Conservation (phyloP, 768 basidiomycete species). For the Boletellus sp. region DNA sequence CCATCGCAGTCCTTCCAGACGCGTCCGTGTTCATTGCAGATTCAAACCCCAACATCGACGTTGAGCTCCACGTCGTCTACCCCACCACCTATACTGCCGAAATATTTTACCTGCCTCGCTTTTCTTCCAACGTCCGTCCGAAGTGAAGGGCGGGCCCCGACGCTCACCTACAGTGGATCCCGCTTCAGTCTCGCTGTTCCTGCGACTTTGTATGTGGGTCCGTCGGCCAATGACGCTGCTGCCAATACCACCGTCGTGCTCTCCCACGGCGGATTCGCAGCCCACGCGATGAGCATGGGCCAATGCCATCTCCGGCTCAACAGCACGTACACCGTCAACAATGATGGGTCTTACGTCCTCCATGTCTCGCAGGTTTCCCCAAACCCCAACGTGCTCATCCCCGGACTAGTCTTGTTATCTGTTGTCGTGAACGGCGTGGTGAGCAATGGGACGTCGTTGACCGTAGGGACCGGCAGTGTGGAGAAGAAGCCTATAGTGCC, state of each 20-base stretch:
- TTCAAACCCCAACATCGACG: too few relatives aligned
- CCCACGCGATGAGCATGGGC: slow-evolving; percentile 87
- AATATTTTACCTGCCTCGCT: too few relatives aligned
- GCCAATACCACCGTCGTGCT: slow-evolving; percentile 73
- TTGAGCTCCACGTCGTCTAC: too few relatives aligned
- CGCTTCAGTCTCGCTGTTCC: slow-evolving; percentile 36
- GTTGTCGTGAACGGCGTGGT: slow-evolving; percentile 85
- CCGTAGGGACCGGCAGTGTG: slow-evolving; percentile 76
- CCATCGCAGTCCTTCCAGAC: slow-evolving; percentile 83
- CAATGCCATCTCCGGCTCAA: slow-evolving; percentile 80
- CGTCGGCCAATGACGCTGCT: slow-evolving; percentile 60
- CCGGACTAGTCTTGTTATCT: slow-evolving; percentile 82
- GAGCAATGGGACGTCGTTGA: slow-evolving; percentile 71
- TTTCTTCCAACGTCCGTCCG: too few relatives aligned
- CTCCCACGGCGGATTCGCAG: slow-evolving; percentile 81
- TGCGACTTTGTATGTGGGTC: slow-evolving; percentile 59
- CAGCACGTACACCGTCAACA: slow-evolving; percentile 77
- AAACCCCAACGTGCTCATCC: slow-evolving; percentile 81
- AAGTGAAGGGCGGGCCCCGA: too few relatives aligned
- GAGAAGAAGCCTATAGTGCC: slow-evolving; percentile 55
- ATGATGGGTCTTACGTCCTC: slow-evolving; percentile 71
- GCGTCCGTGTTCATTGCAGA: slow-evolving; percentile 44
- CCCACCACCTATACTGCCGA: too few relatives aligned
- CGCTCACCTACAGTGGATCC: too few relatives aligned
- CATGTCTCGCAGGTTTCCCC: slow-evolving; percentile 83